Percentiles rank a stretch among this genome's conserved stretches.
Conservation (phyloP, 495 filamentous ascomycete species). For the Beverwykella pulmonaria region DNA sequence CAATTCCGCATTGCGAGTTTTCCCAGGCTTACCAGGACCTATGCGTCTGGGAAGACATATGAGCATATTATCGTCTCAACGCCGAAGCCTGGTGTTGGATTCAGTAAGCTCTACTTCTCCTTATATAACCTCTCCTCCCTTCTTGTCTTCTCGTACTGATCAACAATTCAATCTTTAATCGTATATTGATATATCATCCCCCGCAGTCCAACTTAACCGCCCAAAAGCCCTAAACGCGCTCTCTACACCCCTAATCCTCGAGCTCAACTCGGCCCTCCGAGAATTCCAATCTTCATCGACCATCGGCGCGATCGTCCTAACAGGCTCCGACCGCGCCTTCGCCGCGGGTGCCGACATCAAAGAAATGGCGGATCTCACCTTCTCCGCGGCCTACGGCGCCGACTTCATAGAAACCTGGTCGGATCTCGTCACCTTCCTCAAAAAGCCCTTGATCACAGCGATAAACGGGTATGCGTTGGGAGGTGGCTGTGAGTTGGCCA, state of each 20-base stretch:
- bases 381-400: conserved; percentile 76
- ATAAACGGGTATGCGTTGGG: conserved; percentile 94
- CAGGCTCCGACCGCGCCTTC: conserved; percentile 84
- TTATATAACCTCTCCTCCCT: background rate
- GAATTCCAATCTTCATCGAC: conserved; percentile 69
- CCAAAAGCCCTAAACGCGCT: conserved; percentile 95
- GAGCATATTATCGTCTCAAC: conserved; percentile 78
- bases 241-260: conserved; percentile 79
- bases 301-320: conserved; percentile 80
- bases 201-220: conserved; percentile 86
- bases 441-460: conserved; percentile 90
- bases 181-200: background rate
- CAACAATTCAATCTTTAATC: background rate
- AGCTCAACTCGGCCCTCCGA: conserved; percentile 82
- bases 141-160: background rate
- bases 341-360: conserved; percentile 98
- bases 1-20: conserved; percentile 19
- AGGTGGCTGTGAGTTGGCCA: conserved; percentile 94
- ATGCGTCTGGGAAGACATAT: conserved; percentile 56
- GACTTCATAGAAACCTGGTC: conserved; percentile 97
- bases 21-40: conserved; percentile 19
- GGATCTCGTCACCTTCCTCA: conserved; percentile 72
- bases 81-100: conserved; percentile 84
- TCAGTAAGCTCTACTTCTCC: conserved; percentile 62
- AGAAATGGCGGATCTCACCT: conserved; percentile 92